Conservation (phyloP, 176 grass and related monocot species). For the Coix lacrymajobi region DNA sequence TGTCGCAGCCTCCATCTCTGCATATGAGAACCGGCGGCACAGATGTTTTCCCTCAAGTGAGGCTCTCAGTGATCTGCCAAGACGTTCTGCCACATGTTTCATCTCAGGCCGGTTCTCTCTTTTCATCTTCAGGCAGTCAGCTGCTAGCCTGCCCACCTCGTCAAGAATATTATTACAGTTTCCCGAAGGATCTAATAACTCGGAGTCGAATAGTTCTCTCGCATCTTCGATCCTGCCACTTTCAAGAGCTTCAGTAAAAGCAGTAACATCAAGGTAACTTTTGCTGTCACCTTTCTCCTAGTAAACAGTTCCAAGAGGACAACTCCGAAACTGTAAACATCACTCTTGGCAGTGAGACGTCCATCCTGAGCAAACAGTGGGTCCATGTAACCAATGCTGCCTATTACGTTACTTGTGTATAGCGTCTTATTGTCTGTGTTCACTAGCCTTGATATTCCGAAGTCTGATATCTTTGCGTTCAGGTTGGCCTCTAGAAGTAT, state of each 20-base stretch:
- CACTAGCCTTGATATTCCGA: neutral
- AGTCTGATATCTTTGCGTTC: neutral
- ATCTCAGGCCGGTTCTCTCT: too few relatives aligned
- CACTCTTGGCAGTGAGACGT: neutral
- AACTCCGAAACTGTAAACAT: too few relatives aligned
- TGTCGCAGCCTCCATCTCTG: neutral
- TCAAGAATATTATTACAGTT: neutral
- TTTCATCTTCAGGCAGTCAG: too few relatives aligned
- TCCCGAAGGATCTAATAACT: too few relatives aligned
- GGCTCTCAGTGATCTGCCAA: too few relatives aligned
- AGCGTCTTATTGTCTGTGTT: too few relatives aligned
- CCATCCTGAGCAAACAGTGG: neutral
- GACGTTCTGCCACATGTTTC: too few relatives aligned
- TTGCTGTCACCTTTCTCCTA: neutral
- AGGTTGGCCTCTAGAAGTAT: neutral
- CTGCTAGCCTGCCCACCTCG: neutral
- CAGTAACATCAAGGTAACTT: too few relatives aligned
- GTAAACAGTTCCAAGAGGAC: neutral
- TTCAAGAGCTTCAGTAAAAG: too few relatives aligned
- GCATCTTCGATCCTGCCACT: too few relatives aligned
- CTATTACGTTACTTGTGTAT: neutral
- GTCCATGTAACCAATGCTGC: neutral
- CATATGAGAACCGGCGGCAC: neutral
- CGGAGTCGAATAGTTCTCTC: too few relatives aligned
- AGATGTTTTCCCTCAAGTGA: too few relatives aligned